Percentiles rank a stretch among this genome's conserved stretches.
Evolutionary conservation across 495 filamentous ascomycete genomes (phyloP).

Genomic region (Terfezia claveryi): DNA sequence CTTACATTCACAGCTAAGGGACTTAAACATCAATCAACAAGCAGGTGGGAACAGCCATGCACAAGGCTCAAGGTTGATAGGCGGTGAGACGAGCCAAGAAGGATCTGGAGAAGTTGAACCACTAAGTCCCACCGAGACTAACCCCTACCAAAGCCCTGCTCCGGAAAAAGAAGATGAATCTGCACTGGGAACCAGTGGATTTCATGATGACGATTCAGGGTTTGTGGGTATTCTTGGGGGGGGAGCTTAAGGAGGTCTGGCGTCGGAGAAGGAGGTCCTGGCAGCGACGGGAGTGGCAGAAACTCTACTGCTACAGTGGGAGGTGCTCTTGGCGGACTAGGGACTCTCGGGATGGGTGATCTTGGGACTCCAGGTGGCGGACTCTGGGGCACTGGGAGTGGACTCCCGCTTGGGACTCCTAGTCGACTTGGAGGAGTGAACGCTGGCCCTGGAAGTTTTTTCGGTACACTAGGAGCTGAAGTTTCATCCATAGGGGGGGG

Average conservation of each 20-base stretch:
- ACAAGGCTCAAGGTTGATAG: slow-evolving; percentile 26
- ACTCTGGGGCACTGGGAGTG: slow-evolving; percentile 23
- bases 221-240: slow-evolving; percentile 32
- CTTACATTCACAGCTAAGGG: slow-evolving; percentile 18
- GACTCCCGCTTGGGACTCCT: slow-evolving; percentile 45
- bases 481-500: slow-evolving; percentile 28
- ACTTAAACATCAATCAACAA: slow-evolving; percentile 18
- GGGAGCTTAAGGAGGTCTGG: neutral
- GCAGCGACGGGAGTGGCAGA: slow-evolving; percentile 20
- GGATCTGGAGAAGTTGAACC: slow-evolving; percentile 34
- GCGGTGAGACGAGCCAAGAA: slow-evolving; percentile 31
- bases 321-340: slow-evolving; percentile 24
- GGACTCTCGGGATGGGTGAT: slow-evolving; percentile 27
- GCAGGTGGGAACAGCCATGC: slow-evolving; percentile 27
- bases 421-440: slow-evolving; percentile 47
- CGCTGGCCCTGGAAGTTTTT: slow-evolving; percentile 25
- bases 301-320: slow-evolving; percentile 26
- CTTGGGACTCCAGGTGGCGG: slow-evolving; percentile 40
- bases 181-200: neutral
- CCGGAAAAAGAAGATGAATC: slow-evolving; percentile 43
- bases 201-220: slow-evolving; percentile 40
- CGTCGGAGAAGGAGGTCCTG: slow-evolving; percentile 20
- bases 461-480: slow-evolving; percentile 55
- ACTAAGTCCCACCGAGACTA: slow-evolving; percentile 83
- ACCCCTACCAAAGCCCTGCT: slow-evolving; percentile 91